Evolutionary conservation across 2,329 filamentous ascomycete species (phyloP).

Genomic region (Calonectria multiphialidica): DNA sequence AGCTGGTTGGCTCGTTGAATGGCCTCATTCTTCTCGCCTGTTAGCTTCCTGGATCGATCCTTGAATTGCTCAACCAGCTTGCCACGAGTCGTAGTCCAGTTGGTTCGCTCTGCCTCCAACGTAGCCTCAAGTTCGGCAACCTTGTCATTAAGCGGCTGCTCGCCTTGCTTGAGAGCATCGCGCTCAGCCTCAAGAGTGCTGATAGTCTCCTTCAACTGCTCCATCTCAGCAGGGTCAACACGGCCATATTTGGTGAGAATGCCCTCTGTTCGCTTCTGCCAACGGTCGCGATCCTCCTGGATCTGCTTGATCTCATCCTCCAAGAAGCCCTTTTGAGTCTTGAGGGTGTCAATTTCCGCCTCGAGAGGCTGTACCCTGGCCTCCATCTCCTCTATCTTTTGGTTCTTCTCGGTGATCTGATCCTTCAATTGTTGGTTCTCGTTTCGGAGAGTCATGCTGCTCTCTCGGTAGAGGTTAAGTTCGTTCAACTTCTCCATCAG

Average conservation of each 20-base stretch:
- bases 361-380: constrained; percentile 85
- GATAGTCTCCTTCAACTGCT: constrained; percentile 86
- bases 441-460: constrained; percentile 89
- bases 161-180: constrained; percentile 64
- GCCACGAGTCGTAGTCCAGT: constrained; percentile 64
- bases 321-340: constrained; percentile 83
- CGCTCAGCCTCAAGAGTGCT: constrained; percentile 74
- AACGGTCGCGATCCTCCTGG: constrained; percentile 91
- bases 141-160: constrained; percentile 65
- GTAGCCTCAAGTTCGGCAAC: constrained; percentile 63
- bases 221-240: constrained; percentile 92
- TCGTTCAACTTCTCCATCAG: constrained; percentile 96
- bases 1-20: constrained; percentile 65
- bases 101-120: constrained; percentile 66
- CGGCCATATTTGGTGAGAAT: constrained; percentile 97
- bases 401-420: constrained; percentile 79
- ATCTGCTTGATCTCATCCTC: constrained; percentile 91
- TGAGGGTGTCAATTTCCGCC: constrained; percentile 82
- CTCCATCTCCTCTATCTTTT: constrained; percentile 80
- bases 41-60: constrained; percentile 67
- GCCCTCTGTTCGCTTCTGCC: constrained; percentile 95
- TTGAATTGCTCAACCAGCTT: constrained; percentile 74
- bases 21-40: constrained; percentile 65
- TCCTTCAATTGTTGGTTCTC: constrained; percentile 85
- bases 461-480: constrained; percentile 95